Evolutionary conservation across 2,329 filamentous ascomycete species (phyloP), one percentile per base, ranked within the genome.

Genomic region (Aspergillus quadricinctus): DNA sequence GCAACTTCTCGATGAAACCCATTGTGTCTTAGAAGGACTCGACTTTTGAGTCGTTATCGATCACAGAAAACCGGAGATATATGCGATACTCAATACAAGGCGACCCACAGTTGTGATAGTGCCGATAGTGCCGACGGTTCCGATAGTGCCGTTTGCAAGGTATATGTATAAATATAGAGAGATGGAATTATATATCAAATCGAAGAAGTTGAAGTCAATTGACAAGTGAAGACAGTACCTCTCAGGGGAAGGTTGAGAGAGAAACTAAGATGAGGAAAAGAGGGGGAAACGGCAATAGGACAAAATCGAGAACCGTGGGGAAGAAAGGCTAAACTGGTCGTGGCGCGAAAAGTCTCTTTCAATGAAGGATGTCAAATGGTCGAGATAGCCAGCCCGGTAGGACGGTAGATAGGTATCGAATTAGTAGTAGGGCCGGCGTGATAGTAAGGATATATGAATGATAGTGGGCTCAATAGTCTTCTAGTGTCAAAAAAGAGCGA

Each of bases 1-100:
- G 77, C 56, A 81, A 67, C 59, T 80, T 81, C 55, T 79, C 77
- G 53, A 80, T 70, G 65, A 81, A 68, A 68, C 77, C 77, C 78
- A 81, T 81, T 64, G 64, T 75, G 65, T 50, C 49, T 51, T 14
- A 17, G 19, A 31, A 17, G 14, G 48, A 27, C 14, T 50, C 41
- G 19, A 11, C 19, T 45, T 23, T 23, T 11, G 41, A 10, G 3
- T 21, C 10, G 19, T 46, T 46, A 23, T 46, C 43, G 6, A 25
- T 46, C 43, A 25, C 43, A 7, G 7, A 37, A 5, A 7, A 37
- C 14, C 31, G 31, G 31, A 17, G 21, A 46, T 23, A 17, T 4
- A 14, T 46, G 43, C 11, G 23, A 11, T 7, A 23, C 14, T 46
- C 5, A 14, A 25, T 17, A 14, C 11, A 46, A 14, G 14, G 11